Evolutionary conservation across 148 eudicot genomes (phyloP), one percentile per base, ranked within the genome.

Genomic region (Nepenthes gracilis): DNA sequence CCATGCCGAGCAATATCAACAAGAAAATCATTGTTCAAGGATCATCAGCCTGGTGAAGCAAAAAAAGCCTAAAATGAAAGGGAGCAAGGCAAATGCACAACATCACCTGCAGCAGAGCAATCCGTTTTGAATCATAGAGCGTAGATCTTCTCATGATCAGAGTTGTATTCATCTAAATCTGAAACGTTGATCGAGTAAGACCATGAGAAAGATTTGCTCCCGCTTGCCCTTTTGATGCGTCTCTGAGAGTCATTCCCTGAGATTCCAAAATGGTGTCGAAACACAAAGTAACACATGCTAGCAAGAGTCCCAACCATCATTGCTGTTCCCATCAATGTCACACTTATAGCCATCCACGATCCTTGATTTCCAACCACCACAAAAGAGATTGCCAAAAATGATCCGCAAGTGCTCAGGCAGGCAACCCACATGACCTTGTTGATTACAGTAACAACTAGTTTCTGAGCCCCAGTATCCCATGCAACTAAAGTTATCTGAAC

Each of bases 361-460:
- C 79, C 81, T 51, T 72, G 64, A 51, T 75, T 82, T 10, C 97
- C 97, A 1, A 89, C 90, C 1, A 86, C 90, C 49, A 80, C 84
- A 66, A 83, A 89, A 6, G 88, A 86, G 47, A 89, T 80, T 1
- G 97, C 73, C 52, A 86, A 54, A 68, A 83, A 89, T 1, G 97
- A 90, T 35, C 97, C 97, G 35, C 87, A 81, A 45, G 97, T 89
- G 74, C 87, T 89, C n/a, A 86, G 71, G 67, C 90, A 81, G 12
- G 97, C 97, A 36, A 83, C 80, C 97, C 97, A 89, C 97, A 86
- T 86, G n/a, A 86, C 62, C 84, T 89, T 89, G 77, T 86, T 89
- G 47, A 87, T 79, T 1, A 89, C 80, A 0, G 87, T 81, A 43
- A 89, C 97, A 10, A 89, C 80, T 37, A 38, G 83, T 55, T 63